These are phyloP conservation scores for Haematococcus lacustris DNA, from an alignment of 139 green algal genomes.

Conservation along the genomic window DNA sequence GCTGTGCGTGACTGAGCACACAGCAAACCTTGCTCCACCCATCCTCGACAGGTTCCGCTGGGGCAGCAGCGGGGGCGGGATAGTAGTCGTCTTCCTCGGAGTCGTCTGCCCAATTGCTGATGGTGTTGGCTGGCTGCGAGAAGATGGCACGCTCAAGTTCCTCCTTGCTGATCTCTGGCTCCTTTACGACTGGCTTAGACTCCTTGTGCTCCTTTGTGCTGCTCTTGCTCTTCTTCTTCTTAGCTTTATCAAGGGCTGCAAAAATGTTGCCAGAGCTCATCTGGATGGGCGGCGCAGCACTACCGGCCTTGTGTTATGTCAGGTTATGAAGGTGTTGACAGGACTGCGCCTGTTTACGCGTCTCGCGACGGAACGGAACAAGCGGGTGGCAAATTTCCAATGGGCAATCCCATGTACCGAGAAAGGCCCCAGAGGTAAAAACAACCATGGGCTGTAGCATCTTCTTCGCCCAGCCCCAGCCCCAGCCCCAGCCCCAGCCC, in stretches of 20 bases:
- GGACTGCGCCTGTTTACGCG: too few relatives aligned
- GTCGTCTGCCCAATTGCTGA: slow-evolving; percentile 8
- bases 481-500: too few relatives aligned
- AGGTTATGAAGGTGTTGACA: too few relatives aligned
- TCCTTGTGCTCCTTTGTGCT: neutral
- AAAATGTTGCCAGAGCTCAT: slow-evolving; percentile 1
- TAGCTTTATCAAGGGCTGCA: neutral
- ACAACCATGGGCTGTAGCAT: too few relatives aligned
- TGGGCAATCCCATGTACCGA: too few relatives aligned
- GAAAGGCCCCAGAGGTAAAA: too few relatives aligned
- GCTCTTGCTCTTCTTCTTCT: slow-evolving; percentile 3
- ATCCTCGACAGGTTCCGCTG: neutral
- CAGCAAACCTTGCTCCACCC: slow-evolving; percentile 6
- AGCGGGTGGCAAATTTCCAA: too few relatives aligned
- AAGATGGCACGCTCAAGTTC: slow-evolving; percentile 5
- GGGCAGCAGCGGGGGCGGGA: neutral
- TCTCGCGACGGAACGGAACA: too few relatives aligned
- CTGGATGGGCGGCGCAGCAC: too few relatives aligned
- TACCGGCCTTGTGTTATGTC: too few relatives aligned
- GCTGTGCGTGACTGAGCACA: too few relatives aligned
- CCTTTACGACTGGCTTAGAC: neutral
- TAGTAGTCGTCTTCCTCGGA: neutral
- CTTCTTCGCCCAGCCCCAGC: too few relatives aligned
- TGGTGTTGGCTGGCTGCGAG: neutral
- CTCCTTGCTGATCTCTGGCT: neutral